Evolutionary conservation across 2,329 filamentous ascomycete genomes (phyloP).

Genomic region (Aspergillus fructus): DNA sequence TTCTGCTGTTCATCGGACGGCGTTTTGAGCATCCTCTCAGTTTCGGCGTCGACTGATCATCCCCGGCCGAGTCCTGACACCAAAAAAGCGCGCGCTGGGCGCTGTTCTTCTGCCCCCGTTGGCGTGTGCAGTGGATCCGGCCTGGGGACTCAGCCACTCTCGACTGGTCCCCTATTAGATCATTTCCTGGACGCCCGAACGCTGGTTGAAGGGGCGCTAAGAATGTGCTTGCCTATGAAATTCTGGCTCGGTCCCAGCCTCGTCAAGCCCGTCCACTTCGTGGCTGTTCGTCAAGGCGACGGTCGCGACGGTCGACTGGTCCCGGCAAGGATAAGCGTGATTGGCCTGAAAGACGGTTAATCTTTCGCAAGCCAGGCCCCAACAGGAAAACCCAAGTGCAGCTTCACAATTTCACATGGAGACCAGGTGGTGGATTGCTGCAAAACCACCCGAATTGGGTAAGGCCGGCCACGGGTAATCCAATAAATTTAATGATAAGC

Average conservation of each 20-base stretch:
- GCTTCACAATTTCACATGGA: not conserved
- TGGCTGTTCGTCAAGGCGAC: conserved; percentile 3
- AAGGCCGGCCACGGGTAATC: not conserved
- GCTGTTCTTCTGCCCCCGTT: not conserved
- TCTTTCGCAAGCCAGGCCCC: not conserved
- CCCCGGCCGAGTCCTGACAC: not conserved
- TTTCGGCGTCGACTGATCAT: not conserved
- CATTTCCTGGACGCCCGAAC: not conserved
- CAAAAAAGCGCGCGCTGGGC: too few species aligned
- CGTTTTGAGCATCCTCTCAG: too few species aligned
- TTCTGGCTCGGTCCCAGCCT: not conserved
- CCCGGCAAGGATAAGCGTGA: conserved; percentile 13
- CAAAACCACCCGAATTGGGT: not conserved
- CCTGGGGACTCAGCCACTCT: not conserved
- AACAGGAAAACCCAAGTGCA: not conserved
- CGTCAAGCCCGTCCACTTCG: not conserved
- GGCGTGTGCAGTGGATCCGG: conserved; percentile 1
- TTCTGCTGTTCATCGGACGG: too few species aligned
- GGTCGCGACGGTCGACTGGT: not conserved
- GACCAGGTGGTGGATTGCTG: not conserved
- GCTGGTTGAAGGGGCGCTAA: not conserved
- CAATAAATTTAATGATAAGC: not conserved
- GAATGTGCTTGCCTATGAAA: not conserved
- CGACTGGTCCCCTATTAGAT: not conserved
- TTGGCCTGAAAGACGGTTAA: conserved; percentile 2